Evolutionary conservation across 2,329 filamentous ascomycete species (phyloP).

Genomic region (Fonsecaea multimorphosa): DNA sequence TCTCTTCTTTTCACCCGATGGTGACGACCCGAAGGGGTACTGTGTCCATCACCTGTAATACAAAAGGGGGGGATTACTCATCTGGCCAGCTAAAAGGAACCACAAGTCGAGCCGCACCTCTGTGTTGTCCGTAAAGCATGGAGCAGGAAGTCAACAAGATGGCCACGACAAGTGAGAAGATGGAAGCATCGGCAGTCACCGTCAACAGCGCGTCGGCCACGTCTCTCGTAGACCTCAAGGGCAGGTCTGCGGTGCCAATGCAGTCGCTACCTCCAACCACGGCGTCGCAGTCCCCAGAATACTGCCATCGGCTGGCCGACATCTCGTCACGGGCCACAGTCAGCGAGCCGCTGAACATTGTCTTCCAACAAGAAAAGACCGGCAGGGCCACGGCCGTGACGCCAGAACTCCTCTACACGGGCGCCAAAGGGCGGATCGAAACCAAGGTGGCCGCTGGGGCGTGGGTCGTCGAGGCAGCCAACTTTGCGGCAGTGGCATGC

Average conservation of each 20-base stretch:
- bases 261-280: constrained; percentile 20
- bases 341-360: constrained; percentile 25
- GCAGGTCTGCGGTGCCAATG: neutral
- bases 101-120: neutral
- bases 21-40: neutral
- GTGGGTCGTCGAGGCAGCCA: constrained; percentile 28
- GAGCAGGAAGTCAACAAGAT: neutral
- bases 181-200: constrained; percentile 13
- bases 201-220: constrained; percentile 29
- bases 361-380: constrained; percentile 34
- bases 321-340: constrained; percentile 28
- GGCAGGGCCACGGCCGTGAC: constrained; percentile 16
- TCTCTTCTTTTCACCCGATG: neutral
- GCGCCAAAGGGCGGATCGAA: constrained; percentile 19
- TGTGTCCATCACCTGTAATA: neutral
- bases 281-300: constrained; percentile 24
- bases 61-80: neutral
- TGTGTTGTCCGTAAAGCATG: neutral
- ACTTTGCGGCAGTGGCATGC: constrained; percentile 35
- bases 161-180: neutral
- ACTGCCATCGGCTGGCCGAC: constrained; percentile 31
- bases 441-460: constrained; percentile 26
- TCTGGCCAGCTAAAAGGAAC: neutral
- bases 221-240: constrained; percentile 17
- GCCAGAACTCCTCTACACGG: constrained; percentile 21